Base-by-base conservation (phyloP, 768 basidiomycete species). In the Hericium erinaceus region DNA sequence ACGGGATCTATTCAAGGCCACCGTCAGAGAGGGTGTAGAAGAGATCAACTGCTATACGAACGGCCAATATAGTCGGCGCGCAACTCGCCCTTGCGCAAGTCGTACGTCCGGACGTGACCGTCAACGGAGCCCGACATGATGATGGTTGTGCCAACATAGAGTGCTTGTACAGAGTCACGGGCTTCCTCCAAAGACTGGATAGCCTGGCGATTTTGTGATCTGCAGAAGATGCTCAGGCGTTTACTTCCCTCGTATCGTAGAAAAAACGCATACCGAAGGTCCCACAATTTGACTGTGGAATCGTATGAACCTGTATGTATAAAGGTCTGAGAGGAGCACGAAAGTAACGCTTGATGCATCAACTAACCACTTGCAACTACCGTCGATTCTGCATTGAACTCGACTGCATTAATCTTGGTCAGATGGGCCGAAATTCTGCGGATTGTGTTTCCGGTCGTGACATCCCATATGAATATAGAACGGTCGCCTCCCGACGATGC, bases 391-490 rank as follows among this genome's bases (percentile, higher is more conserved):
- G 81, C 77, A 64, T 93, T 94, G 74, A 98, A 92, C 59, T 90
- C 91, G 6, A 98, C 94, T 6, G 80, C 78, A 72, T 94, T 85
- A 52, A 98, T 88, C 68, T 92, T 94, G 16, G 91, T 82, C 77
- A 91, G 81, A 70, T 99, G 97, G 0, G 93, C 97, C 16, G 89
- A 73, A 59, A 97, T 77, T 56, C 95, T 79, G 41, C 93, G 78
- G 44, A 85, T 84, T 1, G 95, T 92, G 48, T 83, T 79, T 12
- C 92, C 95, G 37, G 88, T 82, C 16, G 87, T 82, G 10, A 99
- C 97, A 67, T 99, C 97, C 95, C 95, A 98, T 22, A 97, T 71
- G 64, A 97, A 97, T 1, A 97, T 85, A 53, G 86, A 85, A 61
- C 92, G 84, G 70, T 99, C 95, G 6, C 95, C 95, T 37, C 95